Evolutionary conservation across 768 basidiomycete genomes (phyloP), one percentile per base, ranked within the genome.

Genomic region (Chalciporus piperatus): DNA sequence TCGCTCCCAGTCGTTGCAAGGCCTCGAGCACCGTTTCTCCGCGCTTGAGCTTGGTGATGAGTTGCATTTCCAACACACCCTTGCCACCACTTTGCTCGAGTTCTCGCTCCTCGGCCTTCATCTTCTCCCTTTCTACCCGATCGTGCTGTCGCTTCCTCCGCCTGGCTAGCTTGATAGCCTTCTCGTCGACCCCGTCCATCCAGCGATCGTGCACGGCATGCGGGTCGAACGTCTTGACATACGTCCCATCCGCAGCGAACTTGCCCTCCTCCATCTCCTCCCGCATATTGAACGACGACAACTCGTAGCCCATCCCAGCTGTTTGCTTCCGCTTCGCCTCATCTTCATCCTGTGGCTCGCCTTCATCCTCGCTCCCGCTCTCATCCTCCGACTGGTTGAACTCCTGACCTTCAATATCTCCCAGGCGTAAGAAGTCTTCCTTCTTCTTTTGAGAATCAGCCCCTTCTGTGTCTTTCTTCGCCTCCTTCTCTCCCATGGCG

Each of bases 191-290:
- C 1, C 83, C 85, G n/a, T 93, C 90, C 82, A 99, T 88, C 97
- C 97, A 99, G 30, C 82, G 81, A 70, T 99, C 97, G 67, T 99
- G 94, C 35, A 87, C 81, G 22, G 86, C 92, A 64, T 94, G 88
- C 1, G 89, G 90, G 68, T 99, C 97, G 65, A 87, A 85, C 11
- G 86, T 79, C 58, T 88, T 85, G 44, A 89, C 83, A 65, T 93
- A 92, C 61, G 71, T 88, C 42, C 97, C 97, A 64, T 98, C 96
- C 53, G 89, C 89, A 5, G 91, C 86, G 74, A 99, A 98, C 65
- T 93, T 92, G 35, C 97, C 97, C 71, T 98, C 96, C 64, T 92
- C 87, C 88, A 98, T 95, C 77, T 99, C 97, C 61, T 92, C 88
- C 57, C 94, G 87, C 96, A 99, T 98, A 69, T 99, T 96, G 83